These are phyloP conservation scores for Leishmania major DNA, from an alignment of 208 protist genomes.

Conservation along the genomic window DNA sequence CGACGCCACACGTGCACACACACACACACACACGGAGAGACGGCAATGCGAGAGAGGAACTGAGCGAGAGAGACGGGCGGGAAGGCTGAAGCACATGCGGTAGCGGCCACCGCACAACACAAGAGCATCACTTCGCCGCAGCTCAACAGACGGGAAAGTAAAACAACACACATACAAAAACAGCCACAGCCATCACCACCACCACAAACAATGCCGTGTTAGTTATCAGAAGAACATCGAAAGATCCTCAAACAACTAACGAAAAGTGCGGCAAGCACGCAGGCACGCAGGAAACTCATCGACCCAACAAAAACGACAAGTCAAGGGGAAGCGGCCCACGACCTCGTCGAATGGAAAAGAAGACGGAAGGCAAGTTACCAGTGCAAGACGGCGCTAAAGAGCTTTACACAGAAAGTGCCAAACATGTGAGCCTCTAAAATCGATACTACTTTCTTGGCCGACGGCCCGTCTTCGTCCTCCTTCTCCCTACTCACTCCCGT, in stretches of 20 bases:
- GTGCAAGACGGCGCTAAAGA: background rate
- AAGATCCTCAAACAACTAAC: background rate
- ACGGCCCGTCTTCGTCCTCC: background rate
- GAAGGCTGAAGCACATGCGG: background rate
- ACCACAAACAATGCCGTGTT: background rate
- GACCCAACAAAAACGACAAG: background rate
- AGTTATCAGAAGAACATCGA: background rate
- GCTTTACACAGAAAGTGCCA: background rate
- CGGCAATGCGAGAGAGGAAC: background rate
- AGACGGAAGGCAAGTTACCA: no score
- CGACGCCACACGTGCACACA: background rate
- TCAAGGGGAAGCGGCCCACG: background rate
- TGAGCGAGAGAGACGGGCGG: background rate
- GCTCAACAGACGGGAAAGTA: no score
- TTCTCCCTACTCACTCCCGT: constrained; percentile 19
- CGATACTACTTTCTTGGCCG: background rate
- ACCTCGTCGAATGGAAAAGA: background rate
- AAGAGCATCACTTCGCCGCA: background rate
- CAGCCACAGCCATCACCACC: background rate
- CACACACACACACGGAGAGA: background rate
- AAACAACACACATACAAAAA: background rate
- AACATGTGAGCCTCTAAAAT: background rate
- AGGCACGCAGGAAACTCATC: background rate
- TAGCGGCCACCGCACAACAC: background rate
- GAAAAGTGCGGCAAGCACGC: background rate